Conservation (phyloP, 257 asterid genomes). For the Handroanthus guayacan region DNA sequence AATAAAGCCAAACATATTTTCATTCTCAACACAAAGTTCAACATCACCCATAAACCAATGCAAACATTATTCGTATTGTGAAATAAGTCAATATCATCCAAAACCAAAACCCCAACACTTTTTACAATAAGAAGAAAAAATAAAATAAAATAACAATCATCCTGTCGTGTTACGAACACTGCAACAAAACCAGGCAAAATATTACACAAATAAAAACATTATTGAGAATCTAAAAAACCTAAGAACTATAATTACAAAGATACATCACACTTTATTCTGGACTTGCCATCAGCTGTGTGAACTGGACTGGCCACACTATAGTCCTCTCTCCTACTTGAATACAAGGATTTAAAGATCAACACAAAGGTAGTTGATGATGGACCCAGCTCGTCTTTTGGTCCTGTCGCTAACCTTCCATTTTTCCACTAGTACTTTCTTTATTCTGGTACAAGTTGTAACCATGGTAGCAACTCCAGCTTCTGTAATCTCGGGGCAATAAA, state of each 20-base stretch:
- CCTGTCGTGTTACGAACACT: background rate
- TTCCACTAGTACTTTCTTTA: constrained; percentile 79
- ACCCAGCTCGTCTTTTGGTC: constrained; percentile 84
- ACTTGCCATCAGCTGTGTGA: constrained; percentile 9
- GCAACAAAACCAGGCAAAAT: background rate
- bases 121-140: background rate
- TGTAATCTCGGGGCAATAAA: constrained; percentile 77
- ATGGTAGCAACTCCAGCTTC: constrained; percentile 74
- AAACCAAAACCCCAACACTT: background rate
- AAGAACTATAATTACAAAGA: background rate
- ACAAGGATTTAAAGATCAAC: constrained; percentile 63
- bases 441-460: constrained; percentile 62
- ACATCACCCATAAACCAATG: too few relatives aligned
- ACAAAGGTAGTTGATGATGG: constrained; percentile 76
- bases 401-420: constrained; percentile 78
- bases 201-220: background rate
- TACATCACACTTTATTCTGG: constrained; percentile 25
- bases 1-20: too few relatives aligned
- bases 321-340: background rate
- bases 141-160: background rate
- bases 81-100: background rate
- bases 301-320: background rate
- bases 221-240: constrained; percentile 3
- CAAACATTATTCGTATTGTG: background rate
- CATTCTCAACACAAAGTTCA: too few relatives aligned